Base-by-base conservation (phyloP, 129 eudicot species). In the Centella asiatica region DNA sequence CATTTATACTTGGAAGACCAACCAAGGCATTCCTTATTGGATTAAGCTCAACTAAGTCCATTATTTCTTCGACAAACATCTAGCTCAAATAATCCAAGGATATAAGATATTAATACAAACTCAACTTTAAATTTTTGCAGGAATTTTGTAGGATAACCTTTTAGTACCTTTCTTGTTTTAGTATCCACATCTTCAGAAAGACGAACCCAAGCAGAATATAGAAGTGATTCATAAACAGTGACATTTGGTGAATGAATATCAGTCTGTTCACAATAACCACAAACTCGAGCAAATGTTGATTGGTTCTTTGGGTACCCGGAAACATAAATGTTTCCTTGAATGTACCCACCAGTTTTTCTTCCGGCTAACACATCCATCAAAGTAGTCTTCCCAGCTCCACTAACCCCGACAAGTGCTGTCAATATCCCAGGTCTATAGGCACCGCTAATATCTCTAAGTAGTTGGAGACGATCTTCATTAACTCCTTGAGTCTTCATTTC, bases 171-270 rank as follows among this genome's bases (percentile, higher is more conserved):
- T 65, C 89, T 44, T 48, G 87, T 88, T 67, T 60, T 60, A 54
- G 74, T 74, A 27, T 77, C 66, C 32, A 88, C 87, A 19, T 88
- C 84, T 9, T 83, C 51, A 50, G 95, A 60, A 57, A 84, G 83
- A 40, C 96, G 84, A 19, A 84, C 79, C 89, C 94, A 85, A 0
- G 94, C 94, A 0, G 89, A 88, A 77, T 78, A 88, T 59, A 84
- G 20, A 11, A 88, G 81, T 51, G 94, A 84, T 58, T 84, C 94
- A 18, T 84, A 81, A 56, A 88, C 82, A 17, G 96, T 83, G 48
- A 83, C 92, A 62, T 81, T 90, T 28, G 95, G 95, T 36, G 95
- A 87, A 78, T 87, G 92, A 33, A 87, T 87, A 55, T 87, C 95
- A 31, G 66, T 87, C 54, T 87, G 95, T 73, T 87, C 93, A 26